Percentiles rank a stretch among this genome's conserved stretches.
phyloP scores from a whole-genome alignment of 1,139 yeast species.

The Saccharomyces hybrid region DNA sequence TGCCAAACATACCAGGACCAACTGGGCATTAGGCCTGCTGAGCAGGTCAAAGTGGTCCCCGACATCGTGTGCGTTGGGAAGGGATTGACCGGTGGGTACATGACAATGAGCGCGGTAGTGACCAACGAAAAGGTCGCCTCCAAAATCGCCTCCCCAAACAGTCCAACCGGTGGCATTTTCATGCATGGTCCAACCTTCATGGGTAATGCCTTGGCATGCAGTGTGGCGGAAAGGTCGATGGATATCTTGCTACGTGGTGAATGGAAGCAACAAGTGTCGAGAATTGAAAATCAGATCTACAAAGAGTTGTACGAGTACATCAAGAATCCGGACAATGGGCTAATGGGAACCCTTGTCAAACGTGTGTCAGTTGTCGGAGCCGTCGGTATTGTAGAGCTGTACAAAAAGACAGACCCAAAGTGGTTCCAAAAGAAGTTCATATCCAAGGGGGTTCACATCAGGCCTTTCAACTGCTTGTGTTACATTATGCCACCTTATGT shows the following conservation, averaged over 20 bases:
- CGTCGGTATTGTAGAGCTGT: constrained; percentile 30
- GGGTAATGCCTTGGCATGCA: constrained; percentile 35
- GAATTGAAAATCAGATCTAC: constrained; percentile 21
- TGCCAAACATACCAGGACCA: constrained; percentile 13
- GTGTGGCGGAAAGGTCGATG: constrained; percentile 30
- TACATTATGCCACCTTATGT: constrained; percentile 31
- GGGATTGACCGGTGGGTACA: constrained; percentile 31
- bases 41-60: constrained; percentile 26
- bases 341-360: constrained; percentile 18
- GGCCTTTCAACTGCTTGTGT: constrained; percentile 26
- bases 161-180: constrained; percentile 18
- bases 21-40: constrained; percentile 7
- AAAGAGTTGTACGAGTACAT: constrained; percentile 17
- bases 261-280: constrained; percentile 20
- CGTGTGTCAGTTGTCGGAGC: constrained; percentile 30
- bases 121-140: constrained; percentile 20
- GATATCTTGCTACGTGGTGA: constrained; percentile 26
- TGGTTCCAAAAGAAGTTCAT: constrained; percentile 22
- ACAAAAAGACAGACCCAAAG: constrained; percentile 17
- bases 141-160: constrained; percentile 10
- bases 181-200: constrained; percentile 36
- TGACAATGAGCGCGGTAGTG: constrained; percentile 31
- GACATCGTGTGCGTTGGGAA: constrained; percentile 31
- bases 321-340: constrained; percentile 7
- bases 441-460: constrained; percentile 23